Evolutionary conservation across 2,329 filamentous ascomycete species (phyloP), one percentile per base, ranked within the genome.

Genomic region (Sclerotinia minor): DNA sequence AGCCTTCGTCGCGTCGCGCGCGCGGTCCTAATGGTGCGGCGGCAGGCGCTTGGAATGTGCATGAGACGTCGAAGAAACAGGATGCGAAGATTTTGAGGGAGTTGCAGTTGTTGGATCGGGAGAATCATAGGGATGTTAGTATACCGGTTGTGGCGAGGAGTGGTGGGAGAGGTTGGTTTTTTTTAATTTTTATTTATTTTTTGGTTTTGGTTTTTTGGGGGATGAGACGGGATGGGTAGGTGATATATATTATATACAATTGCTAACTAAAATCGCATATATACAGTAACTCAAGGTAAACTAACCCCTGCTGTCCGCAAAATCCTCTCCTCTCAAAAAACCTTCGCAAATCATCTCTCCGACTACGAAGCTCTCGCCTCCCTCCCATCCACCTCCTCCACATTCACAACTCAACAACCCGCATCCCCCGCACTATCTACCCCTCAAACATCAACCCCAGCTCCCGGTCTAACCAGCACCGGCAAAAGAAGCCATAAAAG

Each of bases 21-120:
- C 85, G 90, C 71, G 74, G 79, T 84, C 69, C 82, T 82, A 5
- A 81, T 79, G 61, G 81, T 81, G 38, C n/a, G 21, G 53, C 81
- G 81, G 38, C n/a, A 11, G 53, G 53, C 3, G 53, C 29, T 2
- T 45, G 7, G 15, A 45, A 45, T 45, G 49, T 24, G 24, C 85
- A 87, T 72, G 91, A 96, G 73, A 84, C 92, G 58, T 89, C 87
- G 44, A 91, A 91, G n/a, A 85, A 92, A 66, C 92, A 96, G 78
- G 90, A 94, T 75, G 89, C 89, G 54, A 94, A 92, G 72, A 85
- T 94, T 64, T 84, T 91, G 67, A 90, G 92, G 72, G 92, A 95
- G 74, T 85, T 98, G 58, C 89, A 92, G 70, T 89, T 91, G 52
- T 83, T 99, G 47, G 92, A 96, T 76, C 87, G 88, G 64, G 95